phyloP scores from a whole-genome alignment of 2,329 filamentous ascomycete genomes.

The Scedosporium boydii region DNA sequence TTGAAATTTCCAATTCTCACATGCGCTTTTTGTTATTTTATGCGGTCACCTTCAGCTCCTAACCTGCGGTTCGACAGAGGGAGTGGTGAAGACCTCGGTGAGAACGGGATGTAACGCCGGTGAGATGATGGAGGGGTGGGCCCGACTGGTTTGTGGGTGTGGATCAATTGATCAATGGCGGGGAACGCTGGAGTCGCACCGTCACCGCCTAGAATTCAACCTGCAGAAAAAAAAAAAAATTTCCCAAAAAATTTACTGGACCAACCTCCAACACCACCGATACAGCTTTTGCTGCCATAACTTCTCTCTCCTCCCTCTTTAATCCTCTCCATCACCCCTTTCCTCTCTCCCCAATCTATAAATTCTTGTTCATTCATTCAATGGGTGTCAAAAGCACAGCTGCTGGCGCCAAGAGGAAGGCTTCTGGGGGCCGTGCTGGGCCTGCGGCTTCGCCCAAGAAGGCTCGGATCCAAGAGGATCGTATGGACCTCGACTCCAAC shows the following conservation, averaged over 20 bases:
- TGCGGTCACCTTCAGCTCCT: too few relatives aligned
- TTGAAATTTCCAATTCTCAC: too few relatives aligned
- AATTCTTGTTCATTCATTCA: neutral
- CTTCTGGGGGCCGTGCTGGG: constrained; percentile 31
- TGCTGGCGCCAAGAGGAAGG: constrained; percentile 49
- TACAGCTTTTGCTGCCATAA: neutral
- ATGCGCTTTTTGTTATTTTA: too few relatives aligned
- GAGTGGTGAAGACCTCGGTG: too few relatives aligned
- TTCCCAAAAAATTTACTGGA: neutral
- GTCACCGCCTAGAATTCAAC: neutral
- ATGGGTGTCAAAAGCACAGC: constrained; percentile 27
- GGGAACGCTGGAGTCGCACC: neutral
- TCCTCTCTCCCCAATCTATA: neutral
- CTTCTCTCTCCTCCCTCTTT: neutral
- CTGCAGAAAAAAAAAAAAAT: constrained; percentile 1
- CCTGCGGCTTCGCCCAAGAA: constrained; percentile 40
- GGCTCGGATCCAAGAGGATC: constrained; percentile 30
- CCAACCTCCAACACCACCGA: neutral
- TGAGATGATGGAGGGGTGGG: too few relatives aligned
- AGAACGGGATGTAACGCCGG: too few relatives aligned
- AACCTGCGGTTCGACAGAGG: too few relatives aligned
- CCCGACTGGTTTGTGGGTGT: too few relatives aligned
- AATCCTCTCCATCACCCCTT: neutral
- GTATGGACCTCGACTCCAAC: constrained; percentile 16
- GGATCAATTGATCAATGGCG: neutral